A percentile compares a stretch with the other conserved stretches of the same genome.
phyloP scores from a whole-genome alignment of 306 rosid species.

The Cucurbita moschata region DNA sequence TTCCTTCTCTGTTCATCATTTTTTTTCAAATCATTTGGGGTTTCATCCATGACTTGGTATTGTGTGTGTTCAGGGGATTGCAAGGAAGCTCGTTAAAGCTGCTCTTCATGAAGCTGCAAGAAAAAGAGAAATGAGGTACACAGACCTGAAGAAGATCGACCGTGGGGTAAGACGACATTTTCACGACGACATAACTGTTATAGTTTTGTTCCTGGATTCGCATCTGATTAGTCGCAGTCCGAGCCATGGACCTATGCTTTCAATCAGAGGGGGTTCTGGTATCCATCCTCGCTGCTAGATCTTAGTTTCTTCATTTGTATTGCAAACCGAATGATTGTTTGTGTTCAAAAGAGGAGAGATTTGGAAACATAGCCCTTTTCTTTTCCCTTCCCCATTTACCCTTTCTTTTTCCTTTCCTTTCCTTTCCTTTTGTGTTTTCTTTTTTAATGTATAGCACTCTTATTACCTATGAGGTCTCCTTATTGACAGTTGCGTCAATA shows the following conservation, averaged over 20 bases:
- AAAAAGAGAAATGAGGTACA: slow-evolving; percentile 94
- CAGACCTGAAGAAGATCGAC: slow-evolving; percentile 81
- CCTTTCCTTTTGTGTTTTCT: background rate
- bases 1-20: background rate
- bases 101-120: slow-evolving; percentile 83
- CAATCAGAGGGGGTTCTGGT: slow-evolving; percentile 54
- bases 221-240: slow-evolving; percentile 31
- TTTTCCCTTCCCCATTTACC: background rate
- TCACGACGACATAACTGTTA: slow-evolving; percentile 89
- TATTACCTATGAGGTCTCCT: background rate
- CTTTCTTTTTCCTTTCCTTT: background rate
- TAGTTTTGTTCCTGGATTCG: slow-evolving; percentile 70
- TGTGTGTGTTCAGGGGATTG: slow-evolving; percentile 48
- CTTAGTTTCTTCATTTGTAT: slow-evolving; percentile 20
- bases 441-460: slow-evolving; percentile 16
- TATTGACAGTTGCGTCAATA: background rate
- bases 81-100: slow-evolving; percentile 53
- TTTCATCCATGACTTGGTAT: background rate
- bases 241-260: slow-evolving; percentile 37
- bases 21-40: background rate
- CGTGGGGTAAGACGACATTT: slow-evolving; percentile 94
- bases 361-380: slow-evolving; percentile 8
- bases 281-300: slow-evolving; percentile 4
- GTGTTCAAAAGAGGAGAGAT: slow-evolving; percentile 13
- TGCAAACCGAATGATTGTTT: slow-evolving; percentile 5